Evolutionary conservation across 148 eudicot species (phyloP).

Genomic region (Cornus controversa): DNA sequence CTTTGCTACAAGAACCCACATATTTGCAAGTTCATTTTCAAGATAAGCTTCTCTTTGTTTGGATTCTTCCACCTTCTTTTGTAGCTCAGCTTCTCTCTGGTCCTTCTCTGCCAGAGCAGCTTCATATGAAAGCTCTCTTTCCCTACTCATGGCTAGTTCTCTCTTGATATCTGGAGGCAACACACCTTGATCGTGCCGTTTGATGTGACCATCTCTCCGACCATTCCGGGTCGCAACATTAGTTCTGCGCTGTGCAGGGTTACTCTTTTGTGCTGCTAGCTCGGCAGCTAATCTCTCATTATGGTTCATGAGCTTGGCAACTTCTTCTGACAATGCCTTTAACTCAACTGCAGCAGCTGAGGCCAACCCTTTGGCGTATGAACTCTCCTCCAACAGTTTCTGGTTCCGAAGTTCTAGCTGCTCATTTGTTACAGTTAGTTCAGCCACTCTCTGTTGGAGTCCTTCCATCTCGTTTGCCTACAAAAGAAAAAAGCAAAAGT

Average conservation of each 20-base stretch:
- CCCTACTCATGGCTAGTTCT: constrained; percentile 69
- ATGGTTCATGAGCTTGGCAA: constrained; percentile 88
- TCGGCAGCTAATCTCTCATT: constrained; percentile 77
- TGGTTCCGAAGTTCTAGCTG: constrained; percentile 76
- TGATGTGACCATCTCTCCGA: constrained; percentile 52
- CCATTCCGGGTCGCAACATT: constrained; percentile 54
- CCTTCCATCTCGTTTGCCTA: constrained; percentile 66
- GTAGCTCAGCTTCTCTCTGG: constrained; percentile 66
- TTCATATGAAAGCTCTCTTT: constrained; percentile 75
- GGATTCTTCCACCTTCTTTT: constrained; percentile 74
- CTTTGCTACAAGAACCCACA: constrained; percentile 98
- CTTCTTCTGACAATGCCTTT: constrained; percentile 95
- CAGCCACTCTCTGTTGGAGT: constrained; percentile 54
- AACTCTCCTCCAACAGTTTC: constrained; percentile 91
- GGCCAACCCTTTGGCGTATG: constrained; percentile 96
- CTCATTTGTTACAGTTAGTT: constrained; percentile 58
- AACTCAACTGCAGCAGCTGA: constrained; percentile 98
- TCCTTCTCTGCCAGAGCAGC: constrained; percentile 72
- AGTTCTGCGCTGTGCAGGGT: constrained; percentile 55
- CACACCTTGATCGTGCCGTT: constrained; percentile 61
- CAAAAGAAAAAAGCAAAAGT: neutral
- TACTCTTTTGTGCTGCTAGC: constrained; percentile 60
- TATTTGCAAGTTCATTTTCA: constrained; percentile 93
- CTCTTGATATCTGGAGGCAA: constrained; percentile 59
- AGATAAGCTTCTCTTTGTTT: constrained; percentile 92